Evolutionary conservation across 768 basidiomycete genomes (phyloP).

Genomic region (Lentinula aciculospora): DNA sequence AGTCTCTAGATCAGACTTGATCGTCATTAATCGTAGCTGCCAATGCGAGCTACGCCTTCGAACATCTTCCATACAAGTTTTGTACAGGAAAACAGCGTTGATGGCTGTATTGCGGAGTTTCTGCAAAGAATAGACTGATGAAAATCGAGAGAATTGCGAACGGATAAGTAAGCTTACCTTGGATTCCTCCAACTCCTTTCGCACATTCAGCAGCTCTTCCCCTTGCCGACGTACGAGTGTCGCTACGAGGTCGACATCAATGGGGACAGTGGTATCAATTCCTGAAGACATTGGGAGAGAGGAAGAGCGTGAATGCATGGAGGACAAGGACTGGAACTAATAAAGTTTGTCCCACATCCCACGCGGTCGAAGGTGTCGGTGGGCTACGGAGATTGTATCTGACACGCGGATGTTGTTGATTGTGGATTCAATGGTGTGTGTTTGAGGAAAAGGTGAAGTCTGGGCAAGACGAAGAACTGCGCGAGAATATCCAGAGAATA

Average conservation of each 20-base stretch:
- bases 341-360: neutral
- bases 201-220: neutral
- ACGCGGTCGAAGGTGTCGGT: neutral
- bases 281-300: neutral
- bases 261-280: neutral
- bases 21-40: neutral
- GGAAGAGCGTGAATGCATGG: neutral
- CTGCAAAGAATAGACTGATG: neutral
- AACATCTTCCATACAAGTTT: neutral
- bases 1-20: neutral
- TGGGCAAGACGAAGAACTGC: too few species aligned
- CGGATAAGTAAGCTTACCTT: neutral
- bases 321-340: neutral
- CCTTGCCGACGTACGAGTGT: neutral
- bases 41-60: neutral
- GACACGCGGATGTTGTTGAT: neutral
- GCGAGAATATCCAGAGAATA: too few species aligned
- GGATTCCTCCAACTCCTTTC: neutral
- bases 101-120: neutral
- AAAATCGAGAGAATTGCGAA: neutral
- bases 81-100: neutral
- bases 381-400: neutral
- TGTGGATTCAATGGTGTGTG: too few species aligned
- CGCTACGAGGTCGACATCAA: neutral
- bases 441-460: too few species aligned